Evolutionary conservation across 176 grass and related monocot genomes (phyloP).

Genomic region (Triticum aestivum): IWGSC_CS_RefSeq_v2.1 NC_057795.1:328161681-328162180

Average conservation of each 20-base stretch:
- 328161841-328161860: background rate
- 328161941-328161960: background rate
- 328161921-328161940: constrained; percentile 2
- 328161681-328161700: constrained; percentile 34
- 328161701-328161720: constrained; percentile 32
- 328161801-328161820: background rate
- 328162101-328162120: no score
- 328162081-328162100: no score
- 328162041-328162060: no score
- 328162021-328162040: no score
- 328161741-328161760: constrained; percentile 68
- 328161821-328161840: constrained; percentile 12
- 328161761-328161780: constrained; percentile 27
- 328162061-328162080: no score
- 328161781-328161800: constrained; percentile 17
- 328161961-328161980: no score
- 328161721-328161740: constrained; percentile 30
- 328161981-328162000: no score
- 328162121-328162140: no score
- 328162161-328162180: no score
- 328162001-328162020: no score
- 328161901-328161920: background rate
- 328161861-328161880: background rate
- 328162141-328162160: no score
- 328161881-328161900: background rate